phyloP scores from a whole-genome alignment of 108 stramenopile species.

The Nannochloropsis salina region DNA sequence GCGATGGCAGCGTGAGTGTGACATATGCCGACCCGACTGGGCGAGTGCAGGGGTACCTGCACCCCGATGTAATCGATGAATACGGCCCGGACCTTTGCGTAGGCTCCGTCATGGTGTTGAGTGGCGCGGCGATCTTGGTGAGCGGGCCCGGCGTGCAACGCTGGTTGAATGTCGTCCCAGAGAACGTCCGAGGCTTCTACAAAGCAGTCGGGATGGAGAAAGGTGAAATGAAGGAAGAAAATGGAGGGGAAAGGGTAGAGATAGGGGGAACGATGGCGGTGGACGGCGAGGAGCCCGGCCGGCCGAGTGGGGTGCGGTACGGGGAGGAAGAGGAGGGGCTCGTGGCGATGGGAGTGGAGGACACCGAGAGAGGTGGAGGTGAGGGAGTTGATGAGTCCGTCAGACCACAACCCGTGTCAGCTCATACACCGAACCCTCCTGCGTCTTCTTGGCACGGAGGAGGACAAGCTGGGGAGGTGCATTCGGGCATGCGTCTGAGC shows the following conservation, averaged over 20 bases:
- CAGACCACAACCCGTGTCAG: no score
- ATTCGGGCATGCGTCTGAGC: neutral
- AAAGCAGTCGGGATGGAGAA: neutral
- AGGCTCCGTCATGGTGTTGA: neutral
- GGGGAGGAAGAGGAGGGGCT: neutral
- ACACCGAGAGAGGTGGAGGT: neutral
- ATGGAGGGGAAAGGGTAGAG: neutral
- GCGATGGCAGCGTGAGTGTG: neutral
- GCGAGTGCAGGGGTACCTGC: neutral
- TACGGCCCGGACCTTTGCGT: neutral
- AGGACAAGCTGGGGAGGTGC: neutral
- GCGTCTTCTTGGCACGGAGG: neutral
- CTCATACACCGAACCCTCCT: neutral
- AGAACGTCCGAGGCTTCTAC: neutral
- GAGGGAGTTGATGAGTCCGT: neutral
- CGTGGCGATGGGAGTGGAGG: neutral
- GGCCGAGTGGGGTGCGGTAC: neutral
- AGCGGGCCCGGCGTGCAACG: neutral
- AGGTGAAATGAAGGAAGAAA: neutral
- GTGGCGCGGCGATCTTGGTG: neutral
- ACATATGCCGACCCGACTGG: neutral
- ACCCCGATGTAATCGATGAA: neutral
- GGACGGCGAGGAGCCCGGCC: neutral
- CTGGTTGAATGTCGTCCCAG: slow-evolving; percentile 13
- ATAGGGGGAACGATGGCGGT: neutral